Base-by-base conservation (phyloP, 1,284 basidiomycete genomes). In the Cutaneotrichosporon sp. region DNA sequence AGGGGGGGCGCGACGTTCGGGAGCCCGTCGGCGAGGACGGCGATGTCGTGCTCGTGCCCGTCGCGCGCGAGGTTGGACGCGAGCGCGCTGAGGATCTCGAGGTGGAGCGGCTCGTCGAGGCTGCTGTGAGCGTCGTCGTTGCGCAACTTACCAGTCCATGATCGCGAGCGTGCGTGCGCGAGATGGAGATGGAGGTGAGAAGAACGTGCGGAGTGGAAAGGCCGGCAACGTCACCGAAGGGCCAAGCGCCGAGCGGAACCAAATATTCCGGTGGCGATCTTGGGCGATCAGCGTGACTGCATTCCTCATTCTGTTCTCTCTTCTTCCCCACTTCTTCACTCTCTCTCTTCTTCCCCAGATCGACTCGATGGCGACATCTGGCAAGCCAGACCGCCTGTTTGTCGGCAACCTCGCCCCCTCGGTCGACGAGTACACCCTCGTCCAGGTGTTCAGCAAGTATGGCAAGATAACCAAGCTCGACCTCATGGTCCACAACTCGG, bases 401-500 rank as follows among this genome's bases (percentile, higher is more conserved):
- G 84, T 99, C 52, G 95, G 95, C 45, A 97, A 97, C 75, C 83
- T 98, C 31, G 87, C 92, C 69, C 86, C 89, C 0, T 85, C 87
- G 2, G 90, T 97, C 36, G 92, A 97, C 81, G 94, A 98, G 88
- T 95, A 92, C 78, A 83, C 90, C 8, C 84, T 98, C 34, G 85
- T 97, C 24, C 90, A 95, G 76, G 80, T 94, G 34, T 97, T 97
- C 79, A 85, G 87, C 47, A 94, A 91, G 79, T 93, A 88, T 73
- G 95, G 95, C 65, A 93, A 91, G 78, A 85, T 98, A 64, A 85
- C 90, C 43, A 92, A 94, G 70, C 85, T 97, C 61, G 95, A 99
- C 78, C 95, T 89, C 76, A 84, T 98, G 69, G 97, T 95, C 74
- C 95, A 99, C 84, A 97, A 95, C 81, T 83, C 87, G 0, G 95